Conservation (phyloP, 2,329 filamentous ascomycete species). For the Ophiocordyceps polyrhachis-furcata region DNA sequence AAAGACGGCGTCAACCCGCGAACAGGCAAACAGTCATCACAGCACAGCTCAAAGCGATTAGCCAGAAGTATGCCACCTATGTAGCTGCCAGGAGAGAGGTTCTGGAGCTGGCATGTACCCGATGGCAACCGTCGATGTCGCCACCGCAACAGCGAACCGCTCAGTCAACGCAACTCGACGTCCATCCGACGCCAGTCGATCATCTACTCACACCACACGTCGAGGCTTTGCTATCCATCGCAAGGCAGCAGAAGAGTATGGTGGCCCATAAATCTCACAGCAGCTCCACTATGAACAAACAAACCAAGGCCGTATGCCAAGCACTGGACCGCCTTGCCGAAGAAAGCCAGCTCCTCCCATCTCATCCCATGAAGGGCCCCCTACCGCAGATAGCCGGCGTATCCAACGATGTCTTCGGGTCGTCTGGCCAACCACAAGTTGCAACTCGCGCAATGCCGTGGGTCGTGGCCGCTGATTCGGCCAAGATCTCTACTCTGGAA, state of each 20-base stretch:
- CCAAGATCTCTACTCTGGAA: conserved; percentile 39
- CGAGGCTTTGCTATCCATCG: conserved; percentile 29
- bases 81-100: conserved; percentile 28
- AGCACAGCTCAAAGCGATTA: conserved; percentile 26
- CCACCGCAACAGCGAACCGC: conserved; percentile 5
- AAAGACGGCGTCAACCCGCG: conserved; percentile 4
- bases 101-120: conserved; percentile 19
- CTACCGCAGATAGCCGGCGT: conserved; percentile 20
- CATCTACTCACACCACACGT: conserved; percentile 38
- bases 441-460: conserved; percentile 32
- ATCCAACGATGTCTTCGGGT: conserved; percentile 21
- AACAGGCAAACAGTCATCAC: conserved; percentile 14
- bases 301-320: conserved; percentile 30
- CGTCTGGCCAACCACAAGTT: conserved; percentile 19
- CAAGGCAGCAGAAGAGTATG: conserved; percentile 35
- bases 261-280: conserved; percentile 41
- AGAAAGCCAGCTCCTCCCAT: conserved; percentile 41
- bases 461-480: conserved; percentile 40
- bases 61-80: conserved; percentile 35
- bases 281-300: conserved; percentile 27
- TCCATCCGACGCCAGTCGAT: conserved; percentile 8
- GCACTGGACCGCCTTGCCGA: conserved; percentile 35
- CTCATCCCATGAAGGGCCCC: conserved; percentile 24
- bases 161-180: conserved; percentile 2
- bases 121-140: conserved; percentile 10